Percentiles rank a stretch among this genome's conserved stretches.
phyloP scores from a whole-genome alignment of 2,329 filamentous ascomycete species.

The Capronia epimyces region DNA sequence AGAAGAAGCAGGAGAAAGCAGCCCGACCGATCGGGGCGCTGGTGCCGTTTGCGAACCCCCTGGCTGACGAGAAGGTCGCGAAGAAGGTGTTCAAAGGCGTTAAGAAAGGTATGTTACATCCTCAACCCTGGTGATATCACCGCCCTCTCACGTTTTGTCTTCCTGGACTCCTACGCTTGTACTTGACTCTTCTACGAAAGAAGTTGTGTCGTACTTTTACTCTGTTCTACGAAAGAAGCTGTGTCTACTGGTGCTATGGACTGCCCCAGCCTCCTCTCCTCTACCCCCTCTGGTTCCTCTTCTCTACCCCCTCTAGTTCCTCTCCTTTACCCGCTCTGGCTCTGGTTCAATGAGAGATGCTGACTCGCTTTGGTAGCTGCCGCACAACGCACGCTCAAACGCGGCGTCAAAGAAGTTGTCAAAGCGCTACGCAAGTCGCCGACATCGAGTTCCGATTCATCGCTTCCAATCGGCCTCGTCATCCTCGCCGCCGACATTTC shows the following conservation, averaged over 20 bases:
- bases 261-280: too few species aligned
- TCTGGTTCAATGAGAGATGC: not conserved
- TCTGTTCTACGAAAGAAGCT: too few species aligned
- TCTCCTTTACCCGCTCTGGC: not conserved
- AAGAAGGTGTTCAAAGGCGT: constrained; percentile 50
- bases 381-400: constrained; percentile 91
- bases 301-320: too few species aligned
- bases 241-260: too few species aligned
- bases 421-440: constrained; percentile 94
- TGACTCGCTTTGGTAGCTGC: constrained; percentile 58
- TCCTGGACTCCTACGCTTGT: not conserved
- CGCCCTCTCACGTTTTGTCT: constrained; percentile 1
- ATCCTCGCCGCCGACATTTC: constrained; percentile 96
- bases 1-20: constrained; percentile 22
- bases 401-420: constrained; percentile 97
- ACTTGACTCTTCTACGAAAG: not conserved
- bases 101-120: constrained; percentile 42
- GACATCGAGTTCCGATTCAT: constrained; percentile 46
- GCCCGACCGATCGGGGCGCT: constrained; percentile 41
- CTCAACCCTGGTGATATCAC: not conserved
- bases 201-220: too few species aligned
- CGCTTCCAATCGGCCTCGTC: constrained; percentile 66
- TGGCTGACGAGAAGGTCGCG: constrained; percentile 47
- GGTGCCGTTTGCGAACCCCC: constrained; percentile 47
- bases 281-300: too few species aligned